Evolutionary conservation across 2,329 filamentous ascomycete genomes (phyloP).

Genomic region (Aureobasidium sp.): DNA sequence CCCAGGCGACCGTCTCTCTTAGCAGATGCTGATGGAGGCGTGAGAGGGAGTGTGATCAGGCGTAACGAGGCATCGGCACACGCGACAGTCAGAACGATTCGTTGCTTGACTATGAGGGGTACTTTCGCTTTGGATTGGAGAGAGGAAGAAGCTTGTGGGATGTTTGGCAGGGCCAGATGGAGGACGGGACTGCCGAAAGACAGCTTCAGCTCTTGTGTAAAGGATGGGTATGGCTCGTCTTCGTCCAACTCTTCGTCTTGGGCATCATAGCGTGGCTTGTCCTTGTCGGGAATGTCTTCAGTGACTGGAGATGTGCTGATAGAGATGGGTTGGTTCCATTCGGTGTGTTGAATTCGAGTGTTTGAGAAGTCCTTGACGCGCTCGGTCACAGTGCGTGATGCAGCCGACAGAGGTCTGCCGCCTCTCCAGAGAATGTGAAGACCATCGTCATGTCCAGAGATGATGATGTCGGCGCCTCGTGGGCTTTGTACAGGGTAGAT

Average conservation of each 20-base stretch:
- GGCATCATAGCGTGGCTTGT: conserved; percentile 25
- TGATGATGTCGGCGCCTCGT: conserved; percentile 53
- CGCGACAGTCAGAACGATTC: conserved; percentile 44
- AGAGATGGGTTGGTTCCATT: conserved; percentile 3
- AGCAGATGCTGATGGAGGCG: conserved; percentile 38
- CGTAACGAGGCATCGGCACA: conserved; percentile 50
- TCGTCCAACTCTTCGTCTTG: conserved; percentile 52
- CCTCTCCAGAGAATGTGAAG: conserved; percentile 53
- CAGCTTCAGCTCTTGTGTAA: conserved; percentile 48
- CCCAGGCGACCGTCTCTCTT: conserved; percentile 27
- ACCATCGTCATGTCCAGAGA: conserved; percentile 52
- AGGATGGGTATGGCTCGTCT: conserved; percentile 43
- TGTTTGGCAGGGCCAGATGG: conserved; percentile 41
- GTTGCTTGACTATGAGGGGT: conserved; percentile 30
- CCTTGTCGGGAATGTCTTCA: not conserved
- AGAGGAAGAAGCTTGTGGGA: conserved; percentile 19
- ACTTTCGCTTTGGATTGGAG: not conserved
- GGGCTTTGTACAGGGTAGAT: conserved; percentile 50
- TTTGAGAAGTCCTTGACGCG: not conserved
- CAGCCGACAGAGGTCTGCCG: conserved; percentile 30
- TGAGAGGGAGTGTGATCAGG: conserved; percentile 46
- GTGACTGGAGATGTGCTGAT: not conserved
- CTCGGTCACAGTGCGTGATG: conserved; percentile 5
- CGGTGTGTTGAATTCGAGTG: not conserved
- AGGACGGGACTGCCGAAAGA: conserved; percentile 45